Conservation (phyloP, 805 yeast genomes). For the Candida stauntonica region DNA sequence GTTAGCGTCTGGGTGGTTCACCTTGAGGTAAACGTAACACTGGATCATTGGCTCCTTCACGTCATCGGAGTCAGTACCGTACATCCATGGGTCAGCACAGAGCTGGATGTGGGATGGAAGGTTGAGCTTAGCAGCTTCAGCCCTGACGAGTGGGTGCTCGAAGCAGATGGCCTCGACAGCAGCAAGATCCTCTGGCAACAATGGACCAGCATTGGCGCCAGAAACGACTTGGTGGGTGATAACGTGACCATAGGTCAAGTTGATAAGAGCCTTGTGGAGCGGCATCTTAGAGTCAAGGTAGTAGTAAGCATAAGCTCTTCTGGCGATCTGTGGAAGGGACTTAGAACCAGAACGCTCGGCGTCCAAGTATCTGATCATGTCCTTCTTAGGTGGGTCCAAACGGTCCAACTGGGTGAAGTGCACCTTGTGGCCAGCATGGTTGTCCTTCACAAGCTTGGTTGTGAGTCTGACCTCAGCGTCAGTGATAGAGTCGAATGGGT, state of each 20-base stretch:
- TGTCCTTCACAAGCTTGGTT: constrained; percentile 56
- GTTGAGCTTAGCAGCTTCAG: constrained; percentile 63
- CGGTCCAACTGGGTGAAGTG: constrained; percentile 67
- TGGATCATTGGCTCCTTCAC: constrained; percentile 55
- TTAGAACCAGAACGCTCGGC: constrained; percentile 55
- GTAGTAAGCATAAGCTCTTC: constrained; percentile 67
- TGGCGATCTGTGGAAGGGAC: constrained; percentile 54
- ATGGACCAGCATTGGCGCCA: constrained; percentile 65
- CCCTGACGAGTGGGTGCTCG: constrained; percentile 52
- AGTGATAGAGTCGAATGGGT: constrained; percentile 57
- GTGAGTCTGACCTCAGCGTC: constrained; percentile 57
- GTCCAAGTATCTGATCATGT: constrained; percentile 61
- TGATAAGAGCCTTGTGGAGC: constrained; percentile 69
- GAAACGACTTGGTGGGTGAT: constrained; percentile 53
- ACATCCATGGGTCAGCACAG: constrained; percentile 79
- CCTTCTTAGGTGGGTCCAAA: constrained; percentile 75
- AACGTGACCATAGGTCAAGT: constrained; percentile 57
- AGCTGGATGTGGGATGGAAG: constrained; percentile 51
- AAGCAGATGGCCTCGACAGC: constrained; percentile 48
- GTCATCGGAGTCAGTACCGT: constrained; percentile 65
- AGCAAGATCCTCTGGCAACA: constrained; percentile 59
- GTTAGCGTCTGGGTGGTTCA: constrained; percentile 66
- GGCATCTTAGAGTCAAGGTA: constrained; percentile 45
- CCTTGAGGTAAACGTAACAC: constrained; percentile 70
- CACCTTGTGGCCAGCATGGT: constrained; percentile 47